Evolutionary conservation across 2,329 filamentous ascomycete species (phyloP).

Genomic region (Passalora sequoiae): DNA sequence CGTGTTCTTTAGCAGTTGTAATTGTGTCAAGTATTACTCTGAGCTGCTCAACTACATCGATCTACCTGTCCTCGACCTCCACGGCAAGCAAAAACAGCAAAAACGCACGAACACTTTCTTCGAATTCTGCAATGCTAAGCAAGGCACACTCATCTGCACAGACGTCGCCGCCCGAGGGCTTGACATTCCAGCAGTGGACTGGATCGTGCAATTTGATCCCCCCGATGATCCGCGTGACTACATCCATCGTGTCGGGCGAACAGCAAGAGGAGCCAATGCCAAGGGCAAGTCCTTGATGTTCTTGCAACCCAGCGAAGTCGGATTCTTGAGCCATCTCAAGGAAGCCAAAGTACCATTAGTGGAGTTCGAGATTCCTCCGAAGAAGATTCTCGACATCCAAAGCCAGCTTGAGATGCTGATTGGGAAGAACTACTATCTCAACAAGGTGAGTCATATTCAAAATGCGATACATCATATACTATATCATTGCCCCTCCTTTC

Average conservation of each 20-base stretch:
- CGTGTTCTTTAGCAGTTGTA: slow-evolving; percentile 78
- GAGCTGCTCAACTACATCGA: slow-evolving; percentile 98
- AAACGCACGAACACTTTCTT: slow-evolving; percentile 99
- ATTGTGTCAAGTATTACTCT: slow-evolving; percentile 91
- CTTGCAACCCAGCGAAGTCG: slow-evolving; percentile 84
- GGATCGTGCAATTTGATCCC: slow-evolving; percentile 93
- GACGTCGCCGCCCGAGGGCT: slow-evolving; percentile 93
- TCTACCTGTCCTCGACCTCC: slow-evolving; percentile 76
- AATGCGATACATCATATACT: no score
- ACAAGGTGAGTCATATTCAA: slow-evolving; percentile 62
- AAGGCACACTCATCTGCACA: slow-evolving; percentile 88
- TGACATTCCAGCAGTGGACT: slow-evolving; percentile 93
- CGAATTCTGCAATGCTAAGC: slow-evolving; percentile 81
- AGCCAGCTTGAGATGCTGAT: slow-evolving; percentile 87
- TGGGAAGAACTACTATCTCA: slow-evolving; percentile 91
- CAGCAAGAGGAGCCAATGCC: slow-evolving; percentile 74
- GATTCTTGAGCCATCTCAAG: slow-evolving; percentile 87
- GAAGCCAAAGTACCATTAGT: slow-evolving; percentile 87
- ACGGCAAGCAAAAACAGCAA: slow-evolving; percentile 97
- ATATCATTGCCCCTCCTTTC: slow-evolving; percentile 3
- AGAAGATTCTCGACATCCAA: slow-evolving; percentile 81
- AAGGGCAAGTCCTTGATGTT: slow-evolving; percentile 91
- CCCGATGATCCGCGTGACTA: slow-evolving; percentile 59
- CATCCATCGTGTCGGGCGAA: slow-evolving; percentile 93
- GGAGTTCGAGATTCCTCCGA: slow-evolving; percentile 89